phyloP scores from a whole-genome alignment of 2,329 filamentous ascomycete genomes.

The Apiospora arundinis region DNA sequence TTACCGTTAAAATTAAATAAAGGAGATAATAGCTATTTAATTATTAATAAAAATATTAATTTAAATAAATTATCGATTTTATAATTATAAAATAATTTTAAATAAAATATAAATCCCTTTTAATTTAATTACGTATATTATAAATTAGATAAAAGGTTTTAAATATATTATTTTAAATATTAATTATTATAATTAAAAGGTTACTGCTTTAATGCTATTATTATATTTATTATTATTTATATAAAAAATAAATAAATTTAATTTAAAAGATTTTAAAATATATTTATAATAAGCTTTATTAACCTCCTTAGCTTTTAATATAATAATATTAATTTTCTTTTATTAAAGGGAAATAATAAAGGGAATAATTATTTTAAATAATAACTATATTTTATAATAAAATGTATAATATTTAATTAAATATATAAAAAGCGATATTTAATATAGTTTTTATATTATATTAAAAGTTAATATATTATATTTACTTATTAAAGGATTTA shows the following conservation, averaged over 20 bases:
- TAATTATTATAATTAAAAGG: not conserved
- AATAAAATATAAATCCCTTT: not conserved
- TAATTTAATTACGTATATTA: not conserved
- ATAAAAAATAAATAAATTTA: not conserved
- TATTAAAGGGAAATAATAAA: not conserved
- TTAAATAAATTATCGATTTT: not conserved
- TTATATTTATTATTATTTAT: not conserved
- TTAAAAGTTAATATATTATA: too few species aligned
- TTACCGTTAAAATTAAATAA: conserved; percentile 6
- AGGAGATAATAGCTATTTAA: not conserved
- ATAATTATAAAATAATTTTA: not conserved
- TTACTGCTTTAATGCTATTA: not conserved
- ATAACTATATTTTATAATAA: not conserved
- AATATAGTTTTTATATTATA: too few species aligned
- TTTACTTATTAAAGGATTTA: too few species aligned
- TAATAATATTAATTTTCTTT: not conserved
- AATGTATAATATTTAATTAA: not conserved
- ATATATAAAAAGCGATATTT: too few species aligned
- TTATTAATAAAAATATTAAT: not conserved
- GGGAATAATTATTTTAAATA: not conserved
- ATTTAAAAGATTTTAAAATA: not conserved
- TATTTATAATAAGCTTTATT: not conserved
- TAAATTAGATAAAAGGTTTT: not conserved
- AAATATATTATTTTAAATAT: not conserved
- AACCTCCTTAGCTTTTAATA: not conserved